A percentile compares a stretch with the other conserved stretches of the same genome.
These are phyloP conservation scores for Kuraishia molischiana DNA, from an alignment of 805 yeast genomes.

Conservation along the genomic window DNA sequence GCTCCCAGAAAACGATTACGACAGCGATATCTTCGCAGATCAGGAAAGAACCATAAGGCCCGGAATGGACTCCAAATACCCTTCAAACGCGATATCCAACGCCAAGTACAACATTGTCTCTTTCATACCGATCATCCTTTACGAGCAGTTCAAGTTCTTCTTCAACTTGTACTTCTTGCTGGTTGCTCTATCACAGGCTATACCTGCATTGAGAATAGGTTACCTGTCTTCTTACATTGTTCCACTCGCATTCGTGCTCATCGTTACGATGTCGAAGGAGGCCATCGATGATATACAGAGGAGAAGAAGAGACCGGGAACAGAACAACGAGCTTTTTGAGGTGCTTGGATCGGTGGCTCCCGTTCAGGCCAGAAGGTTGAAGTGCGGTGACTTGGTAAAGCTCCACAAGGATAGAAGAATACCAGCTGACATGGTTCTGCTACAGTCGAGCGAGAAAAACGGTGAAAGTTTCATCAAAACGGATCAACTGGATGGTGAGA, in stretches of 20 bases:
- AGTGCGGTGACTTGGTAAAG: conserved; percentile 79
- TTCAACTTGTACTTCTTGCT: conserved; percentile 85
- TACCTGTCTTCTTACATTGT: conserved; percentile 88
- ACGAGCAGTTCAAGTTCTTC: conserved; percentile 95
- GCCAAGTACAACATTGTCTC: conserved; percentile 89
- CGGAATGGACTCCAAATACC: conserved; percentile 21
- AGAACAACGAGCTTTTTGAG: conserved; percentile 76
- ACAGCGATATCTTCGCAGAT: conserved; percentile 2
- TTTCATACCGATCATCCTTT: conserved; percentile 80
- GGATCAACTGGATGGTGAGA: conserved; percentile 97
- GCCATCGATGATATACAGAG: conserved; percentile 91
- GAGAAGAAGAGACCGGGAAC: conserved; percentile 81
- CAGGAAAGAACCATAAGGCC: conserved; percentile 31
- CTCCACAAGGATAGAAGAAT: conserved; percentile 75
- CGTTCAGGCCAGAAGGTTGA: conserved; percentile 51
- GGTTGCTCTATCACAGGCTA: conserved; percentile 88
- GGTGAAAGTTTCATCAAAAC: conserved; percentile 95
- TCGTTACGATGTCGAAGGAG: conserved; percentile 92
- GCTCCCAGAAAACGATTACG: conserved; percentile 14
- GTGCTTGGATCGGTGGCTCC: conserved; percentile 38
- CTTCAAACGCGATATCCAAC: conserved; percentile 81
- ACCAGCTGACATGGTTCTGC: conserved; percentile 86
- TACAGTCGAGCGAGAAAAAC: conserved; percentile 70
- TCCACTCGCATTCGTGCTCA: conserved; percentile 85
- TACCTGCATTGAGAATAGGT: conserved; percentile 88